Evolutionary conservation across 2,329 filamentous ascomycete genomes (phyloP).

Genomic region (Epicoccum nigrum): DNA sequence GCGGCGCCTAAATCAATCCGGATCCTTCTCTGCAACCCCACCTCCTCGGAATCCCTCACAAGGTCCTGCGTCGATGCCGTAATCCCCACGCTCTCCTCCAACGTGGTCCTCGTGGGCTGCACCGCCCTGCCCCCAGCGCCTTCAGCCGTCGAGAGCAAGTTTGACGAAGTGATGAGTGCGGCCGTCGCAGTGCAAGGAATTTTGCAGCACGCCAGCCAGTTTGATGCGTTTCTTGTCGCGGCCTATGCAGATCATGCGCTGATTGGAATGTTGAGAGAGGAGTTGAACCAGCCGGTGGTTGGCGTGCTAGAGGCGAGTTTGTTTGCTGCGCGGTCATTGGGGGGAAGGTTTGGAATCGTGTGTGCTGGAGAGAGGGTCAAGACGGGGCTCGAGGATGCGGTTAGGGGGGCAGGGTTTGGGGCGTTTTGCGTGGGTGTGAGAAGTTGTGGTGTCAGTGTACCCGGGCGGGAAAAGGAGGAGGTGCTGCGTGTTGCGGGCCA

Average conservation of each 20-base stretch:
- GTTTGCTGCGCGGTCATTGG: slow-evolving; percentile 58
- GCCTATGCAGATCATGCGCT: slow-evolving; percentile 58
- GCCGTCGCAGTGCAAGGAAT: slow-evolving; percentile 57
- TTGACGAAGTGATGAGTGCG: slow-evolving; percentile 58
- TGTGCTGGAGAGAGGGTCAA: slow-evolving; percentile 43
- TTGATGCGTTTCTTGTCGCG: slow-evolving; percentile 57
- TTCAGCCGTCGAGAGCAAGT: slow-evolving; percentile 58
- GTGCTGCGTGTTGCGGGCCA: slow-evolving; percentile 50
- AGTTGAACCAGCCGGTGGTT: slow-evolving; percentile 52
- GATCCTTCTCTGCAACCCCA: slow-evolving; percentile 58
- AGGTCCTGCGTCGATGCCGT: slow-evolving; percentile 54
- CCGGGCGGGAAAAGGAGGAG: slow-evolving; percentile 52
- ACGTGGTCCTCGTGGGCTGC: slow-evolving; percentile 58
- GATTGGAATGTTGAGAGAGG: slow-evolving; percentile 55
- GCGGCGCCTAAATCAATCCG: slow-evolving; percentile 34
- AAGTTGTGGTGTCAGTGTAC: slow-evolving; percentile 51
- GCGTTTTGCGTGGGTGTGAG: slow-evolving; percentile 53
- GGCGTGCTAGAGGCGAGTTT: slow-evolving; percentile 60
- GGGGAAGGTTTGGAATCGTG: slow-evolving; percentile 54
- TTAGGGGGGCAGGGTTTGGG: slow-evolving; percentile 51
- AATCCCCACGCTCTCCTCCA: slow-evolving; percentile 52
- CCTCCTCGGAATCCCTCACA: slow-evolving; percentile 57
- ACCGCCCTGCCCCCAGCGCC: slow-evolving; percentile 58
- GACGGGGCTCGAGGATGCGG: slow-evolving; percentile 51
- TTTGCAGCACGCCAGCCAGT: slow-evolving; percentile 51